Evolutionary conservation across 2,329 filamentous ascomycete genomes (phyloP).

Genomic region (Xylaria sp.): DNA sequence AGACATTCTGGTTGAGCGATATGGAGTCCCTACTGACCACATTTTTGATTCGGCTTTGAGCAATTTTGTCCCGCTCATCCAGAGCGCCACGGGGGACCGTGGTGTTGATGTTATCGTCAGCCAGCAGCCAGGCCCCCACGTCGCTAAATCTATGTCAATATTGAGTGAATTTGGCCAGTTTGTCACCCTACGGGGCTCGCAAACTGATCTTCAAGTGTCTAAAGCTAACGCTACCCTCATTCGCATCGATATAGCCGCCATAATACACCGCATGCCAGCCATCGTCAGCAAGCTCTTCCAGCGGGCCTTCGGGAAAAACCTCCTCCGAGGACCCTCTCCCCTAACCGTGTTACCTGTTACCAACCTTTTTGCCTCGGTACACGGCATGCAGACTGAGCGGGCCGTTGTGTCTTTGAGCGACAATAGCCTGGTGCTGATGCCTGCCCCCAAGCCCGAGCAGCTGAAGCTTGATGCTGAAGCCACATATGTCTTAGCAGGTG

Average conservation of each 20-base stretch:
- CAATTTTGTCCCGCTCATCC: background rate
- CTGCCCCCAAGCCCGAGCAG: background rate
- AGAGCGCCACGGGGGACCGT: background rate
- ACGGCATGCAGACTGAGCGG: background rate
- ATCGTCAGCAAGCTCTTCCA: constrained; percentile 5
- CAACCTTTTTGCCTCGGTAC: background rate
- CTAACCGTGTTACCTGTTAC: background rate
- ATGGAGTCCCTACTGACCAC: background rate
- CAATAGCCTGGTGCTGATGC: background rate
- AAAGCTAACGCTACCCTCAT: background rate
- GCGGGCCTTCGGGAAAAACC: background rate
- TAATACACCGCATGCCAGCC: background rate
- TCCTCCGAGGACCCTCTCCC: background rate
- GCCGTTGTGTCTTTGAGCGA: background rate
- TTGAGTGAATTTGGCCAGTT: background rate
- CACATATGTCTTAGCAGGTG: constrained; percentile 18
- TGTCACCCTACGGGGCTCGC: background rate
- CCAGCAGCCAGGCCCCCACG: background rate
- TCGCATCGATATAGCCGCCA: background rate
- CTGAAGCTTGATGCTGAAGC: constrained; percentile 10
- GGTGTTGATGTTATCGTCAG: background rate
- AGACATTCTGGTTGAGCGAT: background rate
- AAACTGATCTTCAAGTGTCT: background rate
- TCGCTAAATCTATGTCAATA: background rate
- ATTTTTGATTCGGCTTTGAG: constrained; percentile 2